Evolutionary conservation across 2,329 filamentous ascomycete species (phyloP).

Genomic region (Colletotrichum euphorbiae): DNA sequence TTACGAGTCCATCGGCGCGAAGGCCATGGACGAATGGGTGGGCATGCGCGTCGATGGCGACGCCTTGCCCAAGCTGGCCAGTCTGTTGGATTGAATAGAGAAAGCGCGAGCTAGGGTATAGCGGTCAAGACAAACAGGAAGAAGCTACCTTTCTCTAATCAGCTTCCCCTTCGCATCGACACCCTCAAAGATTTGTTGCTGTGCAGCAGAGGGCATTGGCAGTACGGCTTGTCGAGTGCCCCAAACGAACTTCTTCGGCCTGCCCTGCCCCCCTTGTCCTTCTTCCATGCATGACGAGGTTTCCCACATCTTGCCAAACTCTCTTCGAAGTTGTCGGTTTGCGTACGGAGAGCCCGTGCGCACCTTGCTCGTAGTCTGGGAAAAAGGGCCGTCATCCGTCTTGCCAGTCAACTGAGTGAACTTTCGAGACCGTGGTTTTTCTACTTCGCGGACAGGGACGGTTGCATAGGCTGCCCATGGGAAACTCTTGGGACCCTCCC

Average conservation of each 20-base stretch:
- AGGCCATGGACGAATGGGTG: conserved; percentile 77
- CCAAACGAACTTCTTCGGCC: conserved; percentile 58
- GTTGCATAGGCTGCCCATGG: conserved; percentile 58
- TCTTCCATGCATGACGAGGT: conserved; percentile 56
- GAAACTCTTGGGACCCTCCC: conserved; percentile 44
- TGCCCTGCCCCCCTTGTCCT: conserved; percentile 39
- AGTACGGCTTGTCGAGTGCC: conserved; percentile 50
- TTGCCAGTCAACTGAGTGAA: conserved; percentile 52
- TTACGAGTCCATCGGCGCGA: conserved; percentile 79
- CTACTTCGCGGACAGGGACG: conserved; percentile 52
- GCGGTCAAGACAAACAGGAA: neutral
- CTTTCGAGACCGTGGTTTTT: conserved; percentile 50
- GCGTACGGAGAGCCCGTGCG: conserved; percentile 43
- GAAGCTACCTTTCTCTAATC: neutral
- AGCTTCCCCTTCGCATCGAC: conserved; percentile 48
- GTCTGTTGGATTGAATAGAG: conserved; percentile 47
- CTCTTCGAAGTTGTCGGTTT: conserved; percentile 58
- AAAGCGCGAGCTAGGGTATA: conserved; percentile 41
- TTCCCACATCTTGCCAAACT: conserved; percentile 61
- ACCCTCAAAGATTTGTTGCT: conserved; percentile 62
- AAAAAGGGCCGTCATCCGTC: conserved; percentile 53
- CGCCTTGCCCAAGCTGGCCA: conserved; percentile 69
- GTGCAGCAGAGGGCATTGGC: conserved; percentile 47
- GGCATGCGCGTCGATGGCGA: conserved; percentile 80
- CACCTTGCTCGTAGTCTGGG: conserved; percentile 44